Percentiles rank a stretch among this genome's conserved stretches.
These are phyloP conservation scores for Russula griseocarnosa DNA, from an alignment of 768 basidiomycete species.

Conservation along the genomic window DNA sequence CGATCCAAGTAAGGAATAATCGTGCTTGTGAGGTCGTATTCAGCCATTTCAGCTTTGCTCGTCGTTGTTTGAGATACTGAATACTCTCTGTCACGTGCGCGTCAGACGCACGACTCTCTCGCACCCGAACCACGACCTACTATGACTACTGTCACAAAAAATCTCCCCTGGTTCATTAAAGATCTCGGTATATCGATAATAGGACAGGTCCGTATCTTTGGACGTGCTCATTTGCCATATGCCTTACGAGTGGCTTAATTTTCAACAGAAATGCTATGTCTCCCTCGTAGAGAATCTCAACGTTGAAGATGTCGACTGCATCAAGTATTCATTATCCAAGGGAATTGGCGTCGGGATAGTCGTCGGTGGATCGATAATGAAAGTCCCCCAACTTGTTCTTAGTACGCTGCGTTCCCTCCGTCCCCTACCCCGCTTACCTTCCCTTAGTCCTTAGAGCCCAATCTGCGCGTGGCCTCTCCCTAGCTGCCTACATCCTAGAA, in stretches of 20 bases:
- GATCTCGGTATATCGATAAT: conserved; percentile 79
- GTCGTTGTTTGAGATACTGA: background rate
- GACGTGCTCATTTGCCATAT: conserved; percentile 13
- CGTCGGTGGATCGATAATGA: conserved; percentile 89
- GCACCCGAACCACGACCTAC: background rate
- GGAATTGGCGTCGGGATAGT: conserved; percentile 91
- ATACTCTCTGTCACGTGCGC: conserved; percentile 6
- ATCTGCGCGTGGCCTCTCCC: conserved; percentile 83
- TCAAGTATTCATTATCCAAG: conserved; percentile 91
- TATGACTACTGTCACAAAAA: conserved; percentile 76
- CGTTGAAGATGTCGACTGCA: conserved; percentile 69
- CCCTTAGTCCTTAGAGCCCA: conserved; percentile 59
- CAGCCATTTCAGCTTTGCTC: conserved; percentile 54
- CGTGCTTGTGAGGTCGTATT: conserved; percentile 87
- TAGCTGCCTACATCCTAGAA: conserved; percentile 85
- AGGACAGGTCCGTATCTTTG: conserved; percentile 55
- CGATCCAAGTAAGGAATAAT: conserved; percentile 91
- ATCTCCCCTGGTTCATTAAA: conserved; percentile 80
- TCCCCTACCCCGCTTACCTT: background rate
- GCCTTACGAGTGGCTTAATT: background rate
- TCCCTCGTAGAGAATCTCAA: conserved; percentile 85
- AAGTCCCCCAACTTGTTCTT: conserved; percentile 87
- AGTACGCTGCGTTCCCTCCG: conserved; percentile 47
- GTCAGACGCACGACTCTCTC: background rate
- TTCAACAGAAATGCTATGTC: conserved; percentile 76